Percentiles rank a stretch among this genome's conserved stretches.
Evolutionary conservation across 768 basidiomycete species (phyloP).

Genomic region (Steccherinum ochraceum): DNA sequence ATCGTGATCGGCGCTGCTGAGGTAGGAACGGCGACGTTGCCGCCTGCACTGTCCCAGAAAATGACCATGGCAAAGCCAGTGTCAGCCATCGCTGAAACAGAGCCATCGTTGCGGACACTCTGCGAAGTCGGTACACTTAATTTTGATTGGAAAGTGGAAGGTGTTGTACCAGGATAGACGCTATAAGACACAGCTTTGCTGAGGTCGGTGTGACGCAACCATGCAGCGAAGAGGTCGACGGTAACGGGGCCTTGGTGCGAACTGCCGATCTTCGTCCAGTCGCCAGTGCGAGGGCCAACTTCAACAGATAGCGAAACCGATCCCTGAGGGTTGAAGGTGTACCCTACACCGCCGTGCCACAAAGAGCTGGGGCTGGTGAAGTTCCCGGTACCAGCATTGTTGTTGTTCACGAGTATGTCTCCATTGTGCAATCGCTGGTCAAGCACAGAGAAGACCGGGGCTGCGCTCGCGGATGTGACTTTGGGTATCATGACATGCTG

Average conservation of each 20-base stretch:
- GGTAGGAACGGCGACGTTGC: constrained; percentile 31
- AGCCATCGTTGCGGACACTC: constrained; percentile 39
- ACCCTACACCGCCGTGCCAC: constrained; percentile 60
- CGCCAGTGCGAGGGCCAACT: constrained; percentile 41
- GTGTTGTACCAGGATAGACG: constrained; percentile 42
- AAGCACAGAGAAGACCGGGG: constrained; percentile 52
- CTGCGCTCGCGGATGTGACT: constrained; percentile 37
- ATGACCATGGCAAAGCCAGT: constrained; percentile 34
- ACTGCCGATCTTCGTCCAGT: constrained; percentile 56
- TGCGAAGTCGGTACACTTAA: constrained; percentile 24
- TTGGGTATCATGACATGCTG: constrained; percentile 54
- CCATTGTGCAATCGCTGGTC: constrained; percentile 48
- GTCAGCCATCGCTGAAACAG: constrained; percentile 48
- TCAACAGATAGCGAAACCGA: constrained; percentile 28
- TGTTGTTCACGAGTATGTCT: constrained; percentile 35
- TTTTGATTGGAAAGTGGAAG: constrained; percentile 32
- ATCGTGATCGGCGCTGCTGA: constrained; percentile 25
- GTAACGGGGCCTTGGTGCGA: constrained; percentile 47
- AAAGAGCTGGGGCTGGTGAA: constrained; percentile 31
- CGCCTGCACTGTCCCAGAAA: constrained; percentile 48
- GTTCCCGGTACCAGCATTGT: constrained; percentile 12
- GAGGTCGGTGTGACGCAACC: constrained; percentile 36
- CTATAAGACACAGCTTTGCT: constrained; percentile 37
- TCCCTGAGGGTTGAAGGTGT: constrained; percentile 34
- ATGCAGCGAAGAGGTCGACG: constrained; percentile 56